Base-by-base conservation (phyloP, 305 asterid species). In the Petunia hybrid region DNA sequence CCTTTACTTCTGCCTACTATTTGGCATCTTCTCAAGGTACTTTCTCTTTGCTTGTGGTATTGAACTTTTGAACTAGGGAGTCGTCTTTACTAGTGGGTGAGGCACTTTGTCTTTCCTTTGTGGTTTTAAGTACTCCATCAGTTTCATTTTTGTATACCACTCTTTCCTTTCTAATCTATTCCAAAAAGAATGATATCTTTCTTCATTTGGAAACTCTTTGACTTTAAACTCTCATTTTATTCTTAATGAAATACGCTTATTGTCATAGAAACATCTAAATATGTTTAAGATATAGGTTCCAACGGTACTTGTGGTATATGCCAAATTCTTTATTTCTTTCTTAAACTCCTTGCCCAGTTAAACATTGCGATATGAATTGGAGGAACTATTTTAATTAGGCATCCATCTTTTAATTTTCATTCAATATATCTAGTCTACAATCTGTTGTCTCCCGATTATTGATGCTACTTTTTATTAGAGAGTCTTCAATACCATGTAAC, bases 401-500 rank as follows among this genome's bases (percentile, higher is more conserved):
- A 73, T 73, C 46, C 55, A 10, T 22, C 7, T 73, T 73, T 73
- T 73, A 43, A 6, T 35, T 68, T 51, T 48, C 45, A 35, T 51
- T 35, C 22, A 51, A 36, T 73, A 73, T 38, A 73, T 51, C 46
- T 73, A 51, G 36, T 68, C 57, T 68, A 51, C 51, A 12, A 51
- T 22, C 31, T 73, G 31, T 8, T 46, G 51, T 36, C 14, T 73
- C 35, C 78, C 78, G 48, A 14, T 13, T 73, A 36, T 71, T 71
- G 70, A 38, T 38, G 5, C 5, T 3, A 36, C 38, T 64, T 31
- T 36, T 71, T 61, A 35, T 51, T 12, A 35, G 48, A 51, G 46
- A 51, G 62, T 51, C 78, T 13, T 51, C 63, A 51, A 73, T 73
- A 73, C 63, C 46, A 35, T 51, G 63, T 73, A 53, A 73, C 81